Percentiles rank a stretch among this genome's conserved stretches.
phyloP scores from a whole-genome alignment of 106 monocot species.

The Acorus gramineus region DNA sequence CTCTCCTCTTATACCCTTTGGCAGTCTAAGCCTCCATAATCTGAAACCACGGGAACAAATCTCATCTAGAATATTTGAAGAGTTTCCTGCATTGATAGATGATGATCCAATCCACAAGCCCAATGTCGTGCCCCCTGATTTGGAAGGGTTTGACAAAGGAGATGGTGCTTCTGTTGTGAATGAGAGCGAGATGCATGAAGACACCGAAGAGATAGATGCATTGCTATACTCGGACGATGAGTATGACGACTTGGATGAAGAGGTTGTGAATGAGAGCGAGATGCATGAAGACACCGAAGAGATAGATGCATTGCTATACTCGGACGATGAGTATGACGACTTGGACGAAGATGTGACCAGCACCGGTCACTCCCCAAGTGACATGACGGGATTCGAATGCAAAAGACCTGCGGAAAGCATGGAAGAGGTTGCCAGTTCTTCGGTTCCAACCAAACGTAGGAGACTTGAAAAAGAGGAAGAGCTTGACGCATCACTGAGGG shows the following conservation, averaged over 20 bases:
- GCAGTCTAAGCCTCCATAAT: slow-evolving; percentile 2
- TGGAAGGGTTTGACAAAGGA: not conserved
- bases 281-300: slow-evolving; percentile 75
- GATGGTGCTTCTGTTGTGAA: slow-evolving; percentile 18
- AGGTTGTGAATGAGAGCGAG: slow-evolving; percentile 21
- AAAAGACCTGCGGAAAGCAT: not conserved
- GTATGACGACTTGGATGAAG: slow-evolving; percentile 19
- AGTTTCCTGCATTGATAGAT: slow-evolving; percentile 13
- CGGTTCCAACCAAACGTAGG: slow-evolving; percentile 37
- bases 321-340: slow-evolving; percentile 24
- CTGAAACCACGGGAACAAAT: not conserved
- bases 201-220: slow-evolving; percentile 76
- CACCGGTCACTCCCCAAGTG: slow-evolving; percentile 37
- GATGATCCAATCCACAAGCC: slow-evolving; percentile 9
- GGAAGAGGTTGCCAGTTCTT: slow-evolving; percentile 6
- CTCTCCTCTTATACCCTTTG: slow-evolving; percentile 1
- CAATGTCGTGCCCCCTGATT: too few species aligned
- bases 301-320: slow-evolving; percentile 71
- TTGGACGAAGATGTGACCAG: slow-evolving; percentile 40
- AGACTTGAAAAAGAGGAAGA: slow-evolving; percentile 9
- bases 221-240: slow-evolving; percentile 54
- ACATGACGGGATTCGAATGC: too few species aligned
- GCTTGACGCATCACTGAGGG: slow-evolving; percentile 30
- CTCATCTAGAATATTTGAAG: not conserved
- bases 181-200: slow-evolving; percentile 47